Percentiles rank a stretch among this genome's conserved stretches.
These are phyloP conservation scores for Sanghuangporus sanghuang DNA, from an alignment of 1,284 basidiomycete species.

Conservation along the genomic window DNA sequence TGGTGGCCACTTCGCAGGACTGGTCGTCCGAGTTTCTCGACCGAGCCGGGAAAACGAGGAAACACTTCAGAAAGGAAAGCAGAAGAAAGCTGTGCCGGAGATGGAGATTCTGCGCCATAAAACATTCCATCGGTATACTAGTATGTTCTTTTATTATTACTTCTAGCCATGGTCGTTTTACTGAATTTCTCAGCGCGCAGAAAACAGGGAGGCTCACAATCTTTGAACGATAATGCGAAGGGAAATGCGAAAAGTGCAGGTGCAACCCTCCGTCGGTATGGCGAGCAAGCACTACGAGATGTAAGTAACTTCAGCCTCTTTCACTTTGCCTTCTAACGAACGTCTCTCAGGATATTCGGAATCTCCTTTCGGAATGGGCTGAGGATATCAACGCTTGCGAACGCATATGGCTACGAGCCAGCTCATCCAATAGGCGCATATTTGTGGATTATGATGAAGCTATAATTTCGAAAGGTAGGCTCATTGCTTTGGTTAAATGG, in stretches of 20 bases:
- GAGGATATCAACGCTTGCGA: conserved; percentile 82
- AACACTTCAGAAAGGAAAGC: conserved; percentile 47
- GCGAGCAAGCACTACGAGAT: conserved; percentile 88
- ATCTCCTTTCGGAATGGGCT: conserved; percentile 75
- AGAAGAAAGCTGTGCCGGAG: conserved; percentile 56
- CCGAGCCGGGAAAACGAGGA: conserved; percentile 40
- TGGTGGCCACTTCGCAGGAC: conserved; percentile 95
- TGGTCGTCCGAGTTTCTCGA: conserved; percentile 70
- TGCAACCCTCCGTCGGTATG: conserved; percentile 90
- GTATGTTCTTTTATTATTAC: conserved; percentile 39
- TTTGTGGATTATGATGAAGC: conserved; percentile 85
- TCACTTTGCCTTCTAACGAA: conserved; percentile 6
- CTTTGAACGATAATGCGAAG: conserved; percentile 88
- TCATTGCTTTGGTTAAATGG: conserved; percentile 17
- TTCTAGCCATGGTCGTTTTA: not conserved
- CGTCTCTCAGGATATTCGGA: conserved; percentile 73
- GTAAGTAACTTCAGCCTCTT: conserved; percentile 38
- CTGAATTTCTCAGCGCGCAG: conserved; percentile 62
- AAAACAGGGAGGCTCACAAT: conserved; percentile 97
- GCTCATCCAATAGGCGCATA: conserved; percentile 77
- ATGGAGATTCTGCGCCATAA: conserved; percentile 86
- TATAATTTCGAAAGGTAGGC: conserved; percentile 45
- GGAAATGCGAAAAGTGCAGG: conserved; percentile 93
- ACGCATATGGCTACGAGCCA: conserved; percentile 86
- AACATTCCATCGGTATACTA: conserved; percentile 98